phyloP scores from a whole-genome alignment of 192 early-diverging fungal species.

The Podila verticillata region DNA sequence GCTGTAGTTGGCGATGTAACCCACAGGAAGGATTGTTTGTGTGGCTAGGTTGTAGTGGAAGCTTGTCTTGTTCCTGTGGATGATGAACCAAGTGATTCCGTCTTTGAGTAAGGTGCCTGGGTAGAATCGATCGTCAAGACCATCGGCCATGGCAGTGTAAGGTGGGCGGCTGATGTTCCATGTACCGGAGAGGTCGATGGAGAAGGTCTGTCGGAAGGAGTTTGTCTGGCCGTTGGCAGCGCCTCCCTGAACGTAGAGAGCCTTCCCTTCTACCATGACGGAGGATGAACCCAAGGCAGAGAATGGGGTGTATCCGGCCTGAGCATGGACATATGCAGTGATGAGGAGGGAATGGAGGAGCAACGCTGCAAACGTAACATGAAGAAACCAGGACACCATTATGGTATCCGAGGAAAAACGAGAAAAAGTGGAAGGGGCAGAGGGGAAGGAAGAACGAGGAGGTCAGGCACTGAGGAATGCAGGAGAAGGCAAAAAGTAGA shows the following conservation, averaged over 20 bases:
- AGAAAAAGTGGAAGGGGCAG: not conserved
- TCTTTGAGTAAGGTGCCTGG: too few relatives aligned
- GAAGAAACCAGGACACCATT: not conserved
- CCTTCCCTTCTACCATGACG: not conserved
- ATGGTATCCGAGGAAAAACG: not conserved
- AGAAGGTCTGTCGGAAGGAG: not conserved
- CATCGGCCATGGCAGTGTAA: too few relatives aligned
- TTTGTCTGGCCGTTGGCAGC: not conserved
- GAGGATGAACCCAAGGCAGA: not conserved
- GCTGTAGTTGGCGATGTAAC: too few relatives aligned
- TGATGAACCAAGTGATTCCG: too few relatives aligned
- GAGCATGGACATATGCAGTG: not conserved
- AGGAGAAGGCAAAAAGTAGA: not conserved
- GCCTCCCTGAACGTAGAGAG: not conserved
- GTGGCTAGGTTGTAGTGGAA: too few relatives aligned
- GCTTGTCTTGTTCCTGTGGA: too few relatives aligned
- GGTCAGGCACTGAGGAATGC: not conserved
- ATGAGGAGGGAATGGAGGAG: not conserved
- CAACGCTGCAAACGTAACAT: not conserved
- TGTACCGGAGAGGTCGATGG: not conserved
- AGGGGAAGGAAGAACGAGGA: not conserved
- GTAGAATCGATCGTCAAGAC: too few relatives aligned
- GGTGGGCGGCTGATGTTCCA: not conserved
- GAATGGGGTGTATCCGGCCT: not conserved
- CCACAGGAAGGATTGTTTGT: too few relatives aligned